These are phyloP conservation scores for Sicyos edulis DNA, from an alignment of 306 rosid species.

Conservation along the genomic window DNA sequence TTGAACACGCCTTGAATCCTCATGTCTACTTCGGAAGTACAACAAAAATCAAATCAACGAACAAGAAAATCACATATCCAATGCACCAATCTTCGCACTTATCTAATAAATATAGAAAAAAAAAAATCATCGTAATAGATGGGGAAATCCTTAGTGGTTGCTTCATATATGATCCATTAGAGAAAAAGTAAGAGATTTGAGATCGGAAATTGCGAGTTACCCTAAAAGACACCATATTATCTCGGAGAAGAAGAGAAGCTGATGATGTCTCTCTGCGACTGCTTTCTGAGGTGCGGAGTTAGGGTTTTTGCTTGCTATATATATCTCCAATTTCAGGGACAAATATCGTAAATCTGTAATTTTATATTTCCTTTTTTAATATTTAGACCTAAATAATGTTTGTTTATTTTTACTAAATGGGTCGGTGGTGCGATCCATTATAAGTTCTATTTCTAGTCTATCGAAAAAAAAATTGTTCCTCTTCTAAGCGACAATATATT, in stretches of 20 bases:
- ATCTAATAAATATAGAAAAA: neutral
- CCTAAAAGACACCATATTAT: constrained; percentile 65
- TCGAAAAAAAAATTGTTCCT: no score
- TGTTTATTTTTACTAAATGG: no score
- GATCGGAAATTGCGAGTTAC: constrained; percentile 24
- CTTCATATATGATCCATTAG: neutral
- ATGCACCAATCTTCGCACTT: neutral
- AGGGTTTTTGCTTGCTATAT: constrained; percentile 37
- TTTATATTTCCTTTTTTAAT: no score
- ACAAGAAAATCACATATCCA: neutral
- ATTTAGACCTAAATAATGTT: no score
- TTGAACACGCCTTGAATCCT: neutral
- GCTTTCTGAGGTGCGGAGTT: neutral
- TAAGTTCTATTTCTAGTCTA: no score
- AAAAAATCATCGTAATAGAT: no score
- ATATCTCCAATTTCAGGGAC: neutral
- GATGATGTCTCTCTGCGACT: constrained; percentile 6
- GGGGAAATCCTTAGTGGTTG: neutral
- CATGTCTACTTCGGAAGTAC: neutral
- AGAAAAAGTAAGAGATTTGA: constrained; percentile 13
- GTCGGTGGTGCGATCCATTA: no score
- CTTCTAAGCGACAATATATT: no score
- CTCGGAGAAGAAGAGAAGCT: constrained; percentile 21
- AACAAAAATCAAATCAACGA: neutral
- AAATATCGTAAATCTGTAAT: neutral